Evolutionary conservation across 2,329 filamentous ascomycete species (phyloP).

Genomic region (Ceratocystis smalleyi): DNA sequence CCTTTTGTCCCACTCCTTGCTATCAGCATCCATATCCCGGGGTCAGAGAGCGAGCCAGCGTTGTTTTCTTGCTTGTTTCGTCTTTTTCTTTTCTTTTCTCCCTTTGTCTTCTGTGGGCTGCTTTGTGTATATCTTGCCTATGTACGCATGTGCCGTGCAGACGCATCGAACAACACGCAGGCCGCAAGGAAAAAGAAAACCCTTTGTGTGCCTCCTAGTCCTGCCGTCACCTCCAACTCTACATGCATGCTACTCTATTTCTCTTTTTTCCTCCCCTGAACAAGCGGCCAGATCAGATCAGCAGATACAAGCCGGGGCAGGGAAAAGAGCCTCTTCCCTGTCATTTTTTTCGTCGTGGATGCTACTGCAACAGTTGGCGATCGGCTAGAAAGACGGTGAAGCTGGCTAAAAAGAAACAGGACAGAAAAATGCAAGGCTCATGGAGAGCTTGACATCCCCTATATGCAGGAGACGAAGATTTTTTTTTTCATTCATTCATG

Average conservation of each 20-base stretch:
- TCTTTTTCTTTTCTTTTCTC: neutral
- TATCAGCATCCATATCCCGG: neutral
- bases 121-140: neutral
- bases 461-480: neutral
- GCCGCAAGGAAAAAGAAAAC: neutral
- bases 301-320: no score
- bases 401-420: neutral
- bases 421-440: neutral
- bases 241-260: neutral
- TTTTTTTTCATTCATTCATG: neutral
- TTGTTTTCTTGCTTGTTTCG: neutral
- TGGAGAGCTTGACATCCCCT: neutral
- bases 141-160: neutral
- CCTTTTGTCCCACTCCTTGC: no score
- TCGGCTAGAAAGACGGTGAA: neutral
- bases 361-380: neutral
- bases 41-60: neutral
- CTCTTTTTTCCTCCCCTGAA: neutral
- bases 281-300: neutral
- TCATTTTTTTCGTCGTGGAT: neutral
- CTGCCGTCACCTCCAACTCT: neutral
- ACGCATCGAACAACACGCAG: neutral
- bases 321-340: no score
- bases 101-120: neutral
- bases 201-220: neutral